A percentile compares a stretch with the other conserved stretches of the same genome.
Evolutionary conservation across 2,329 filamentous ascomycete genomes (phyloP).

Genomic region (Gremmenia infestans): DNA sequence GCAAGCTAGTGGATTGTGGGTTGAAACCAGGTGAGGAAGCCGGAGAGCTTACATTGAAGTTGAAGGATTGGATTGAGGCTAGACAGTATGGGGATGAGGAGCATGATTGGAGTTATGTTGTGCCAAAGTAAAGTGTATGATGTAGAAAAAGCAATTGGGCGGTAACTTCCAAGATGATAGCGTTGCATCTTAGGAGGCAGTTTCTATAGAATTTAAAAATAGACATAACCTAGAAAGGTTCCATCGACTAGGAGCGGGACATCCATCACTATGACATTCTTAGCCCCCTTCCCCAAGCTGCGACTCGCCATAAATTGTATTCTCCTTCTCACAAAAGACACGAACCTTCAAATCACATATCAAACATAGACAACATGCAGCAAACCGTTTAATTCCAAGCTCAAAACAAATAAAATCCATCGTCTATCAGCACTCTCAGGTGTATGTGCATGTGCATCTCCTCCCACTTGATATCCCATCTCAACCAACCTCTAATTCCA

Average conservation of each 20-base stretch:
- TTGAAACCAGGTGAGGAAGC: conserved; percentile 77
- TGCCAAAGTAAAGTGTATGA: conserved; percentile 12
- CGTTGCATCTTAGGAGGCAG: no score
- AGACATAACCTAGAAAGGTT: no score
- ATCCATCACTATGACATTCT: no score
- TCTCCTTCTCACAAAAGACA: no score
- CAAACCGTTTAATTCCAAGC: background rate
- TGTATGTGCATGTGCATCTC: background rate
- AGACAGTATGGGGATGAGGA: conserved; percentile 94
- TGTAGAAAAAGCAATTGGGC: background rate
- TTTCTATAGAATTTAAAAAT: no score
- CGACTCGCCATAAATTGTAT: no score
- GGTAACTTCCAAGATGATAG: background rate
- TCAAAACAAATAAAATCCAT: background rate
- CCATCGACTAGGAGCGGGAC: no score
- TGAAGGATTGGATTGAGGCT: conserved; percentile 95
- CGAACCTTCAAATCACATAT: no score
- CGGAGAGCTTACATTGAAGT: conserved; percentile 74
- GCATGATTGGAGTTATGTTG: conserved; percentile 77
- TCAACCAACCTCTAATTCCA: background rate
- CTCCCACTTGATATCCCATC: background rate
- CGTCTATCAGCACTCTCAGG: conserved; percentile 1
- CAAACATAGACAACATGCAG: no score
- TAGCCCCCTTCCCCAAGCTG: no score
- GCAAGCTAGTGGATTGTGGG: conserved; percentile 75